These are phyloP conservation scores for Aechmea fasciata DNA, from an alignment of 176 grass and related monocot species.

Conservation along the genomic window DNA sequence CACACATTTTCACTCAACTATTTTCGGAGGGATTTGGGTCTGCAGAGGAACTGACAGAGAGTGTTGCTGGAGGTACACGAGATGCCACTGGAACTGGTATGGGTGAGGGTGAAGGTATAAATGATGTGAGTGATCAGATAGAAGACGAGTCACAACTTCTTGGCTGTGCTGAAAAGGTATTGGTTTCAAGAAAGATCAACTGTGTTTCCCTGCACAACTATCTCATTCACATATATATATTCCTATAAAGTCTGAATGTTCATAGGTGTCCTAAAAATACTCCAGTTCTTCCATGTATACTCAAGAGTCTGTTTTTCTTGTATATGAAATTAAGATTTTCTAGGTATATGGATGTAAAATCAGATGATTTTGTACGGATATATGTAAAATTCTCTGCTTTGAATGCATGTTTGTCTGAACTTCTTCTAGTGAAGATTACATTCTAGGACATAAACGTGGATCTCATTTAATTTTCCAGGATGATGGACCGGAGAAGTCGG, in stretches of 20 bases:
- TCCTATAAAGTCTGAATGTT: too few relatives aligned
- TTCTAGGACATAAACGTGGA: conserved; percentile 11
- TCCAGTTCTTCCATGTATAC: too few relatives aligned
- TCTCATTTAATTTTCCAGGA: conserved; percentile 28
- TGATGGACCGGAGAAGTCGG: conserved; percentile 43
- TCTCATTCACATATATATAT: too few relatives aligned
- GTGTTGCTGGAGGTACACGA: conserved; percentile 35
- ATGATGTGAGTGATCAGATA: conserved; percentile 77
- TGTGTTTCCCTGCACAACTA: background rate
- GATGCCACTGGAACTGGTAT: conserved; percentile 84
- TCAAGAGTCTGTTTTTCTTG: too few relatives aligned
- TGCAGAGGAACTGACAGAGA: conserved; percentile 56
- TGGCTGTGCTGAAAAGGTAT: conserved; percentile 49
- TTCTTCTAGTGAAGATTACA: background rate
- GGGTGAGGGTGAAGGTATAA: conserved; percentile 77
- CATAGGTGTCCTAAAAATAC: too few relatives aligned
- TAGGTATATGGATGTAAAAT: too few relatives aligned
- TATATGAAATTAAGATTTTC: too few relatives aligned
- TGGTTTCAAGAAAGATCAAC: background rate
- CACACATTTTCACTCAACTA: conserved; percentile 59
- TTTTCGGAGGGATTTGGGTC: conserved; percentile 81
- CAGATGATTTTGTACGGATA: too few relatives aligned
- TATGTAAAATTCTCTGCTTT: too few relatives aligned
- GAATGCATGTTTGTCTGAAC: too few relatives aligned
- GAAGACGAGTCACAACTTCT: conserved; percentile 66